phyloP scores from a whole-genome alignment of 257 asterid species.

The Echites panduratus region DNA sequence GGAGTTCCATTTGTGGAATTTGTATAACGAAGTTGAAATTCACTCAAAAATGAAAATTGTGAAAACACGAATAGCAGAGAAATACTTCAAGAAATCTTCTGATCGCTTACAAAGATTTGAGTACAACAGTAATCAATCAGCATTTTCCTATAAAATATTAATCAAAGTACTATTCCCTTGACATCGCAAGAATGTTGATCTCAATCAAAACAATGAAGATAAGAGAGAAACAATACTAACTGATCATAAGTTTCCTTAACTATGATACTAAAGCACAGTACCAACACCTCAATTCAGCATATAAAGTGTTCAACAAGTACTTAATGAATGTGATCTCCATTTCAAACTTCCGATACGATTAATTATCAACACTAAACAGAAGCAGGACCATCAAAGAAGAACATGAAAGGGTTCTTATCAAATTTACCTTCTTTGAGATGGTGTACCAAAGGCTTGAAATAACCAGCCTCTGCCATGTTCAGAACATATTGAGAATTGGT shows the following conservation, averaged over 20 bases:
- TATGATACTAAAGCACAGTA: neutral
- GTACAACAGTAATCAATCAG: neutral
- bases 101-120: neutral
- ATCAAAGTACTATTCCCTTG: neutral
- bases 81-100: neutral
- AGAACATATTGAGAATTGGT: conserved; percentile 73
- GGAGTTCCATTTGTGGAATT: neutral
- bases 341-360: neutral
- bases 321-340: too few species aligned
- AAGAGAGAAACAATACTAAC: neutral
- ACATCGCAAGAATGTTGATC: neutral
- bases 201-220: neutral
- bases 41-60: neutral
- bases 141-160: neutral
- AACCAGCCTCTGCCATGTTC: conserved; percentile 96
- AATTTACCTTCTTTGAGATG: conserved; percentile 62
- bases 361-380: neutral
- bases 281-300: too few species aligned
- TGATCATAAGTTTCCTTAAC: neutral
- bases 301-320: neutral
- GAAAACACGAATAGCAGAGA: neutral
- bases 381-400: neutral
- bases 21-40: neutral
- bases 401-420: too few species aligned
- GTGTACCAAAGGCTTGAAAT: conserved; percentile 69